A percentile compares a stretch with the other conserved stretches of the same genome.
These are phyloP conservation scores for Penicillium robsamsonii DNA, from an alignment of 495 filamentous ascomycete species.

Conservation along the genomic window DNA sequence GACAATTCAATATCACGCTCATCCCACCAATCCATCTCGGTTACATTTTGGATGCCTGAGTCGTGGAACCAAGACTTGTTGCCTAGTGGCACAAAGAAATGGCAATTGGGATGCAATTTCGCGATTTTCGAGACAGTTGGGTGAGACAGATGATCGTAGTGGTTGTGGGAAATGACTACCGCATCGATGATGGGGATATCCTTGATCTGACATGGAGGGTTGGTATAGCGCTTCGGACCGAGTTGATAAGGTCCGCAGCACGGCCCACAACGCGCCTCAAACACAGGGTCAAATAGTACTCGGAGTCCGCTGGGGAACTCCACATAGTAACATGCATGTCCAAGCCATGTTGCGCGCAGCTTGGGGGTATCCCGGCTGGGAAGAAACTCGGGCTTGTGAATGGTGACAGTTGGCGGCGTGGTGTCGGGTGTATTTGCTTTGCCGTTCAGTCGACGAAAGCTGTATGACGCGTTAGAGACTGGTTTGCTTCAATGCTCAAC, in stretches of 20 bases:
- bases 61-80: conserved; percentile 79
- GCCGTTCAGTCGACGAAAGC: conserved; percentile 53
- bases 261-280: conserved; percentile 82
- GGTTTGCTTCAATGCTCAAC: not conserved
- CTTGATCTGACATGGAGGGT: conserved; percentile 70
- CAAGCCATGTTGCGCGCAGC: conserved; percentile 92
- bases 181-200: conserved; percentile 84
- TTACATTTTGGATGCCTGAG: conserved; percentile 68
- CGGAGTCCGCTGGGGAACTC: conserved; percentile 87
- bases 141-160: conserved; percentile 91
- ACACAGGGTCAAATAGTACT: conserved; percentile 94
- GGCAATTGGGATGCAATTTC: conserved; percentile 69
- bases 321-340: conserved; percentile 91
- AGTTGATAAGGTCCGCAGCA: conserved; percentile 74
- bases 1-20: conserved; percentile 68
- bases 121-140: conserved; percentile 69
- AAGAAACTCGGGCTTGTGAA: conserved; percentile 70
- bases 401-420: conserved; percentile 63
- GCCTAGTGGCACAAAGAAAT: conserved; percentile 89
- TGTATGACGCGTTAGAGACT: not conserved
- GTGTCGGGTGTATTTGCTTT: conserved; percentile 59
- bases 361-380: conserved; percentile 51
- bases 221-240: conserved; percentile 79
- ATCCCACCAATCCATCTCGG: conserved; percentile 97
- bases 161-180: conserved; percentile 88